Evolutionary conservation across 495 filamentous ascomycete genomes (phyloP), one percentile per base, ranked within the genome.

Genomic region (Aspergillus mulundensis): DNA sequence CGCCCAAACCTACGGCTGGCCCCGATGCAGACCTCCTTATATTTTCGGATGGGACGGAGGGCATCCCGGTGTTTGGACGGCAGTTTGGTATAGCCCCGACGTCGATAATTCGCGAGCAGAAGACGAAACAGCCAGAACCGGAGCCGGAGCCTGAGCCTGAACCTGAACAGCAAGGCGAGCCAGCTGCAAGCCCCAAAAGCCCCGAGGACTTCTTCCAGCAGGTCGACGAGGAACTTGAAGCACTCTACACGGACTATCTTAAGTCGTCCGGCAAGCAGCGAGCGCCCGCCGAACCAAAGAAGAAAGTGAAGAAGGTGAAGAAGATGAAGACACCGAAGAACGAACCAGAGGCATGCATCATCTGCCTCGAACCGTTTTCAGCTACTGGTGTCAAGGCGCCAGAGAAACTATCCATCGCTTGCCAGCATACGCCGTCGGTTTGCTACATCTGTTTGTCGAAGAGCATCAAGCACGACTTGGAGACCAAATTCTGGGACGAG

Each of bases 401-500:
- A 5, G 42, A 40, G 0, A 25, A 6, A 16, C 32, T 58, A n/a
- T 40, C 56, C 2, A 34, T 34, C 10, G 56, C 56, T 19, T 58
- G 56, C 28, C 42, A 48, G 12, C 56, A 58, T 39, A 18, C 18
- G 7, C 42, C 50, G 11, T 53, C 43, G 3, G 50, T 58, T 1
- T 58, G 56, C n/a, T 48, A 34, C 5, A 20, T 5, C 16, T 58
- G 56, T 42, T 28, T 58, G 4, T 42, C 56, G 2, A 58, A 53
- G 43, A 58, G 50, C 23, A 53, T 58, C 15, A 58, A 58, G 24
- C 51, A 53, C 28, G 56, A 58, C 14, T 34, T 58, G 8, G 56
- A 58, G 25, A 53, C 40, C 6, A 52, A 47, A 23, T 53, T 53
- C 16, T 58, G 56, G 56, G 42, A 58, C 15, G 56, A 58, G 12